Evolutionary conservation across 768 basidiomycete species (phyloP), one percentile per base, ranked within the genome.

Genomic region (Boletus sp.): DNA sequence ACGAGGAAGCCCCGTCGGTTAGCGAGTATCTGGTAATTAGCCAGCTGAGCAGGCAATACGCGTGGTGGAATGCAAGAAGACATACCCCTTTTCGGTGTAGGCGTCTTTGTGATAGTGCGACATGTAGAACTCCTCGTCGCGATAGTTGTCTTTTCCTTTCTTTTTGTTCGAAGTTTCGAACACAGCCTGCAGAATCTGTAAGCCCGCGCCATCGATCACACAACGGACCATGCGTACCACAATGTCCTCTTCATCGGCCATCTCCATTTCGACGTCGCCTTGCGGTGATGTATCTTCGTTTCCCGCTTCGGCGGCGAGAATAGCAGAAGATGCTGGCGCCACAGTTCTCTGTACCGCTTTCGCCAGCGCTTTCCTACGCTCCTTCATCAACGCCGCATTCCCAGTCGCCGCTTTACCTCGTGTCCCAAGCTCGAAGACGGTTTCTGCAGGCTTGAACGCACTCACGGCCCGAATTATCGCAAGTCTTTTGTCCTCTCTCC

Each of bases 81-180:
- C 80, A 55, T 70, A 94, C 94, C 95, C 95, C 75, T 92, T 92
- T 68, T 98, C 95, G 1, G 92, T 87, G 51, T 80, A 77, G 36
- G 90, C 87, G 58, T 88, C 92, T 66, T 90, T 91, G 70, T 95
- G 93, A 65, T 87, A 86, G 76, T 98, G 86, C 2, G 91, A 89
- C 83, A 98, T 86, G 73, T 94, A 98, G 66, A 92, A 96, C 37
- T 91, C 87, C 3, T 85, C 80, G 64, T 98, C 95, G 10, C 84
- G 83, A 73, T 79, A 94, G 41, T 73, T 76, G 15, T 77, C 77
- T 57, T 78, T 77, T 7, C 60, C 67, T 10, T 61, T 64, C 49
- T 76, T 83, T 64, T 77, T 79, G 54, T 69, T 74, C 40, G 79
- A 75, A 17, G 75, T 77, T 24, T 86, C 81, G 60, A 92, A 92